phyloP scores from a whole-genome alignment of 805 yeast genomes.

The Candida wancherniae region DNA sequence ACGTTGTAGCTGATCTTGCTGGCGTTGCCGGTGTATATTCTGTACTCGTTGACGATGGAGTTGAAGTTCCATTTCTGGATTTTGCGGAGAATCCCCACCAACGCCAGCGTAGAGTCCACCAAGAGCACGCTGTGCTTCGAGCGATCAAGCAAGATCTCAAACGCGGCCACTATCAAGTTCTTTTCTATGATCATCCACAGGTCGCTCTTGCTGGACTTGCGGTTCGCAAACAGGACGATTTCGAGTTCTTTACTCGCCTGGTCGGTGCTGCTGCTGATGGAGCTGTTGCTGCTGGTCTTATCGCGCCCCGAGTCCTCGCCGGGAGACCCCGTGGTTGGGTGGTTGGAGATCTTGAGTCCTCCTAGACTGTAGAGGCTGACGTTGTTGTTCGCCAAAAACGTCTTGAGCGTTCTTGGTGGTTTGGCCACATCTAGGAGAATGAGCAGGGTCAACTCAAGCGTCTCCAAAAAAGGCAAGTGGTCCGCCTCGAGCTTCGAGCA shows the following conservation, averaged over 20 bases:
- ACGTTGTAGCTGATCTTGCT: constrained; percentile 71
- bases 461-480: constrained; percentile 71
- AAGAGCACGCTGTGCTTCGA: constrained; percentile 64
- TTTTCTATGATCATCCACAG: constrained; percentile 78
- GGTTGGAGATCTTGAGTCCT: constrained; percentile 37
- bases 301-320: constrained; percentile 5
- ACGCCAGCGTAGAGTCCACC: constrained; percentile 74
- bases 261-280: constrained; percentile 9
- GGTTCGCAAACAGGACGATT: constrained; percentile 20
- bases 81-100: constrained; percentile 76
- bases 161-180: constrained; percentile 56
- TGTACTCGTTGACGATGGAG: constrained; percentile 78
- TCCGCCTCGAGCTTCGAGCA: constrained; percentile 75
- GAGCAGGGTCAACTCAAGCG: constrained; percentile 63
- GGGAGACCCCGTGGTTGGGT: constrained; percentile 22
- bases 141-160: constrained; percentile 60
- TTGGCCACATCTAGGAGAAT: constrained; percentile 79
- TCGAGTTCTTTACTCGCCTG: constrained; percentile 16
- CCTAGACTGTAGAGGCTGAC: constrained; percentile 50
- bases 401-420: constrained; percentile 67
- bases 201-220: constrained; percentile 34
- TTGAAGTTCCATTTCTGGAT: constrained; percentile 87
- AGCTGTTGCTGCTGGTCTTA: constrained; percentile 16
- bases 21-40: constrained; percentile 61
- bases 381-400: constrained; percentile 54